phyloP scores from a whole-genome alignment of 2,329 filamentous ascomycete genomes.

The Ophiostoma ulmi region DNA sequence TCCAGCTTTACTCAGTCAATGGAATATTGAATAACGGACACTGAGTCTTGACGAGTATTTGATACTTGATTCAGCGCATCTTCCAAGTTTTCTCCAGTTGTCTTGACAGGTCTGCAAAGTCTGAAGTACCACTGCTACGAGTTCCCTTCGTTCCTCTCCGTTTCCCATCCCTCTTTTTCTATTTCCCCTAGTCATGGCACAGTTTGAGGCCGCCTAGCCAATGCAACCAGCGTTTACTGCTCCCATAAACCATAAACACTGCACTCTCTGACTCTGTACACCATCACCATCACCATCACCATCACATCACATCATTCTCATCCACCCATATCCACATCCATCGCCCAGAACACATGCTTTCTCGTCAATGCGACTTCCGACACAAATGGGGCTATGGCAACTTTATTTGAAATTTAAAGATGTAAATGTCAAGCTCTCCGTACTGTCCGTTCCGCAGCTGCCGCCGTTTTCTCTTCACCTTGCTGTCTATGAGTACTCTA shows the following conservation, averaged over 20 bases:
- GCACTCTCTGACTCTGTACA: neutral
- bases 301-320: neutral
- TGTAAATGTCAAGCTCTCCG: neutral
- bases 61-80: neutral
- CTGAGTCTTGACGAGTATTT: neutral
- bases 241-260: neutral
- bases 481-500: neutral
- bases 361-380: conserved; percentile 7
- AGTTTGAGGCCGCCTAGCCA: conserved; percentile 14
- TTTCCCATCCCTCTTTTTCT: conserved; percentile 1
- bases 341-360: neutral
- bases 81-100: neutral
- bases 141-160: neutral
- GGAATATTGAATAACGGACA: too few species aligned
- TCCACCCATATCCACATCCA: neutral
- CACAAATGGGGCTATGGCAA: neutral
- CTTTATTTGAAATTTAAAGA: neutral
- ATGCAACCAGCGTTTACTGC: neutral
- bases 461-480: neutral
- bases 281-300: conserved; percentile 7
- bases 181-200: conserved; percentile 3
- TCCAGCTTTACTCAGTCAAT: neutral
- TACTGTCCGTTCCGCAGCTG: neutral
- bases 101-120: neutral
- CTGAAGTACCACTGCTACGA: neutral